These are phyloP conservation scores for Nothopassalora personata DNA, from an alignment of 2,329 filamentous ascomycete genomes.

Conservation along the genomic window DNA sequence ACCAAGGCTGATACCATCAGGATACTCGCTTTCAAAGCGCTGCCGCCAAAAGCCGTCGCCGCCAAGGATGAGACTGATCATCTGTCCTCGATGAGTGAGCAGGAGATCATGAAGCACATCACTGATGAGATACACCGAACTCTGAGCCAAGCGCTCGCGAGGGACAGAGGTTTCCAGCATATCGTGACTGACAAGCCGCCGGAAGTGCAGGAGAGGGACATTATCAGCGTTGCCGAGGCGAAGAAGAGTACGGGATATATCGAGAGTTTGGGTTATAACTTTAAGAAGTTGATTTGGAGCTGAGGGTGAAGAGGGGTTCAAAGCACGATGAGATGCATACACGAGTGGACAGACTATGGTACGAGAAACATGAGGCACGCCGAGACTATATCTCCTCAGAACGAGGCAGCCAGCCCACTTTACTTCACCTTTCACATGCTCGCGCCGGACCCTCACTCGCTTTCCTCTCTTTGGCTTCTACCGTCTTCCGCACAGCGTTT, in stretches of 20 bases:
- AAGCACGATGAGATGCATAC: not conserved
- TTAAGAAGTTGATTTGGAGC: slow-evolving; percentile 89
- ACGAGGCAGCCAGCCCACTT: not conserved
- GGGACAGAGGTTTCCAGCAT: slow-evolving; percentile 28
- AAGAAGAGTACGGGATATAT: slow-evolving; percentile 79
- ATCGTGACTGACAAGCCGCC: slow-evolving; percentile 23
- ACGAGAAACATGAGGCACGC: not conserved
- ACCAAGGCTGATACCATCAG: slow-evolving; percentile 21
- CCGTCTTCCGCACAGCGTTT: not conserved
- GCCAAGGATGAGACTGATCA: slow-evolving; percentile 25
- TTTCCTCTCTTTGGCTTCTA: not conserved
- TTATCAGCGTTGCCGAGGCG: slow-evolving; percentile 79
- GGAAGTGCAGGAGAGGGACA: slow-evolving; percentile 56
- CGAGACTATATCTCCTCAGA: too few species aligned
- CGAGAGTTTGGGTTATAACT: slow-evolving; percentile 79
- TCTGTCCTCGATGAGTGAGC: slow-evolving; percentile 40
- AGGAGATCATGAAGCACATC: slow-evolving; percentile 57
- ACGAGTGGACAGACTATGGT: slow-evolving; percentile 41
- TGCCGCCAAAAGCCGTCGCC: slow-evolving; percentile 45
- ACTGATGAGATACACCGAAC: slow-evolving; percentile 72
- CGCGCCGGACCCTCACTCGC: not conserved
- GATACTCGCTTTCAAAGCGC: slow-evolving; percentile 53
- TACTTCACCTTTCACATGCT: slow-evolving; percentile 48
- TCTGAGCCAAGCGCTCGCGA: slow-evolving; percentile 42
- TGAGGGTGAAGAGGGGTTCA: slow-evolving; percentile 33